Conservation (phyloP, 345 rosid species). For the Bruguiera sexangula region DNA sequence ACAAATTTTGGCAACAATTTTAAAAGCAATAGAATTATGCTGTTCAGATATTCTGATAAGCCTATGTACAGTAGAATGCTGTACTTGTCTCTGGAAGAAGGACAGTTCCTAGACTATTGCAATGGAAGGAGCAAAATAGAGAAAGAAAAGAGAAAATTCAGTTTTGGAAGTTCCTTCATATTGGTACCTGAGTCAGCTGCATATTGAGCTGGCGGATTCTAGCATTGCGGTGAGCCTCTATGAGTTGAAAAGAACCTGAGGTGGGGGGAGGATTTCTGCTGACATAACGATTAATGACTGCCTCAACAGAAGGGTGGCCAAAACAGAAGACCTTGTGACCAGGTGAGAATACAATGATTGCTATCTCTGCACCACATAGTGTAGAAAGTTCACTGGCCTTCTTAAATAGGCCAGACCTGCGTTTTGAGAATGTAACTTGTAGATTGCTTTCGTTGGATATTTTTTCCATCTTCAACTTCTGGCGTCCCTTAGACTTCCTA, state of each 20-base stretch:
- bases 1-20: not conserved
- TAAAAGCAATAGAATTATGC: not conserved
- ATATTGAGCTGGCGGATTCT: conserved; percentile 42
- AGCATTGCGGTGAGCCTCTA: conserved; percentile 46
- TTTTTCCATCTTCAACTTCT: conserved; percentile 21
- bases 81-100: too few relatives aligned
- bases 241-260: conserved; percentile 28
- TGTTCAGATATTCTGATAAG: not conserved
- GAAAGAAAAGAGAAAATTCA: not conserved
- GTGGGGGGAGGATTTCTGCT: conserved; percentile 11
- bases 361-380: conserved; percentile 25
- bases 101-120: not conserved
- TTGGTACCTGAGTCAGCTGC: conserved; percentile 20
- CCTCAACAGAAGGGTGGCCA: conserved; percentile 23
- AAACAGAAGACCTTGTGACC: conserved; percentile 23
- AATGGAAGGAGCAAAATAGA: not conserved
- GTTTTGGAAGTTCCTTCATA: too few relatives aligned
- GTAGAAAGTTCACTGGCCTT: conserved; percentile 30
- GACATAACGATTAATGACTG: conserved; percentile 18
- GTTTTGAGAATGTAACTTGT: conserved; percentile 24
- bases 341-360: conserved; percentile 24
- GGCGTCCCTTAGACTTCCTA: conserved; percentile 12
- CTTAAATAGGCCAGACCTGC: conserved; percentile 21
- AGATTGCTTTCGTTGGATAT: conserved; percentile 23
- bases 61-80: too few relatives aligned